Percentiles rank a stretch among this genome's conserved stretches.
These are phyloP conservation scores for Carex sylvatica DNA, from an alignment of 202 grass and related monocot species.

Conservation along the genomic window DNA sequence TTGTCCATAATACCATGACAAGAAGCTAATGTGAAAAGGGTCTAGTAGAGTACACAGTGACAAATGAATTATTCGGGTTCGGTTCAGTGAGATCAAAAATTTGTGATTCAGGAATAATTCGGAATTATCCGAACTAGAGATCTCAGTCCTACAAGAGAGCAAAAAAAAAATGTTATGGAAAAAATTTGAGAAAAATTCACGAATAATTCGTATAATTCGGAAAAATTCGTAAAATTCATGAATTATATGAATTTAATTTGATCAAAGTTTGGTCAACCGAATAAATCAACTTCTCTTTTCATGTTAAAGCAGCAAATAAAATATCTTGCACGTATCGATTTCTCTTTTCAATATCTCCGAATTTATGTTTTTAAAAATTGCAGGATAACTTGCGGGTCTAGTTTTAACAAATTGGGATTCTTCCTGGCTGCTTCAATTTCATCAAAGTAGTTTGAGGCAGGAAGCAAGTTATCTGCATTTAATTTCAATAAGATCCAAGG, in stretches of 20 bases:
- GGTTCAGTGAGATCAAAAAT: too few species aligned
- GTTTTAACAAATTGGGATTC: neutral
- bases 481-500: slow-evolving; percentile 9
- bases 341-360: neutral
- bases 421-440: neutral
- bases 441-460: neutral
- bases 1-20: neutral
- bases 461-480: neutral
- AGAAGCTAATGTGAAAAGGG: neutral
- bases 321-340: neutral
- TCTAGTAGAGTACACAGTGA: neutral
- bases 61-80: too few species aligned
- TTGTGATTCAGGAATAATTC: too few species aligned
- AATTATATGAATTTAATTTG: too few species aligned
- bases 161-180: too few species aligned
- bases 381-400: neutral
- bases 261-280: too few species aligned
- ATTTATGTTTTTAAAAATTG: neutral
- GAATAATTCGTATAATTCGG: too few species aligned
- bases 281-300: too few species aligned
- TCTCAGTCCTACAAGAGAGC: too few species aligned
- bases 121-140: too few species aligned
- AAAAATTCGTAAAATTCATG: too few species aligned
- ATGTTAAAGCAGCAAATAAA: neutral
- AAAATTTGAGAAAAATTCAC: too few species aligned